Evolutionary conservation across 306 rosid genomes (phyloP).

Genomic region (Adenanthera pavonina): DNA sequence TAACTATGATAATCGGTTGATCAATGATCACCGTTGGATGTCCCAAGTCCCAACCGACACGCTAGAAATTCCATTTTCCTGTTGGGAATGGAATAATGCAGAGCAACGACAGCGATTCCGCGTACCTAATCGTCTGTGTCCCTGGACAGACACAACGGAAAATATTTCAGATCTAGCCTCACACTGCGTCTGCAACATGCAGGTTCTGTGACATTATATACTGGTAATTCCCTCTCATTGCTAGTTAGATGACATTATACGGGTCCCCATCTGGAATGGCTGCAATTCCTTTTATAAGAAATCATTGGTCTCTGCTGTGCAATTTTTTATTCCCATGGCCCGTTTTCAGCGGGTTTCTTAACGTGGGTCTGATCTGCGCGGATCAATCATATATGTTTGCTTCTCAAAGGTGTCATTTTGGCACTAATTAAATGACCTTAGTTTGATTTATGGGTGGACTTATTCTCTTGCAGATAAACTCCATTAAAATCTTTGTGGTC

Average conservation of each 20-base stretch:
- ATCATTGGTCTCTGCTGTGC: background rate
- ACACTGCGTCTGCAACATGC: slow-evolving; percentile 30
- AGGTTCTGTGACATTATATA: slow-evolving; percentile 24
- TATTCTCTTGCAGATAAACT: slow-evolving; percentile 32
- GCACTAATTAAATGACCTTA: background rate
- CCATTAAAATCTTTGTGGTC: background rate
- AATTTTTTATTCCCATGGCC: background rate
- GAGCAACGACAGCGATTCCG: background rate
- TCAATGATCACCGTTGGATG: slow-evolving; percentile 24
- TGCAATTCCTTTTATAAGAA: background rate
- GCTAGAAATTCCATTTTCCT: background rate
- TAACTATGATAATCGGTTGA: no score
- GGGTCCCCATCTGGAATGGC: background rate
- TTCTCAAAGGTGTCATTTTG: background rate
- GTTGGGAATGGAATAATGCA: background rate
- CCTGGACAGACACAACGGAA: background rate
- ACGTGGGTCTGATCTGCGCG: background rate
- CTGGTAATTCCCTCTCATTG: slow-evolving; percentile 40
- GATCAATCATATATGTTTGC: background rate
- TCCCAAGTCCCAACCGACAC: slow-evolving; percentile 43
- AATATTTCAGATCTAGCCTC: slow-evolving; percentile 44
- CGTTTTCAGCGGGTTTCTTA: background rate
- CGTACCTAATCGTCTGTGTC: background rate
- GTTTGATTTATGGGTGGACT: background rate
- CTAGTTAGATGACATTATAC: background rate